Conservation (phyloP, 148 eudicot genomes). For the Spergularia marina region DNA sequence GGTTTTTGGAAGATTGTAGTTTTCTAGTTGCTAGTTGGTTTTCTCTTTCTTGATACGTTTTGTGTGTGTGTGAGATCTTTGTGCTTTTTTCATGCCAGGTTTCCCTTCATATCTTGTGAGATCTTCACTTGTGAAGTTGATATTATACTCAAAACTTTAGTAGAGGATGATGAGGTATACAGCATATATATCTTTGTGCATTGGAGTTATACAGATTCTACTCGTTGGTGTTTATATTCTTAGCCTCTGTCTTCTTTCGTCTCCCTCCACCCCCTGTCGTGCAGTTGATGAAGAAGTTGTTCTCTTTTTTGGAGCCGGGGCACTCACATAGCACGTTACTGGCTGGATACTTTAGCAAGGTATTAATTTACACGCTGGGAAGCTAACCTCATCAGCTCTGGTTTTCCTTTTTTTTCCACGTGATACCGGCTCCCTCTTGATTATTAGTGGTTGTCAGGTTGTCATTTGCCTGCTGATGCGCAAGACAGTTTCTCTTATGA, state of each 20-base stretch:
- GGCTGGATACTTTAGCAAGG: constrained; percentile 98
- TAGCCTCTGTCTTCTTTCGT: constrained; percentile 5
- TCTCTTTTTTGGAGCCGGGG: constrained; percentile 78
- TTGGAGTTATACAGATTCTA: neutral
- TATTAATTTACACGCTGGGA: constrained; percentile 22
- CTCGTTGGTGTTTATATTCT: constrained; percentile 13
- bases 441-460: constrained; percentile 42
- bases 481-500: constrained; percentile 77
- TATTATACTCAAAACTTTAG: constrained; percentile 80
- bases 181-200: constrained; percentile 4
- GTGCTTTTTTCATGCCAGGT: constrained; percentile 35
- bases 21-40: constrained; percentile 7
- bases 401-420: neutral
- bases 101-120: constrained; percentile 92
- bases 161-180: constrained; percentile 88
- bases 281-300: constrained; percentile 76
- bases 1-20: constrained; percentile 23
- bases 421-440: neutral
- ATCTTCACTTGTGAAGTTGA: constrained; percentile 97
- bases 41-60: constrained; percentile 5
- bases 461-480: constrained; percentile 82
- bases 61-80: neutral
- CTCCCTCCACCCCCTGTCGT: neutral
- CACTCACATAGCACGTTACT: constrained; percentile 71
- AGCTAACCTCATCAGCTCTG: neutral